These are phyloP conservation scores for Spathaspora sp. DNA, from an alignment of 1,139 yeast genomes.

Conservation along the genomic window DNA sequence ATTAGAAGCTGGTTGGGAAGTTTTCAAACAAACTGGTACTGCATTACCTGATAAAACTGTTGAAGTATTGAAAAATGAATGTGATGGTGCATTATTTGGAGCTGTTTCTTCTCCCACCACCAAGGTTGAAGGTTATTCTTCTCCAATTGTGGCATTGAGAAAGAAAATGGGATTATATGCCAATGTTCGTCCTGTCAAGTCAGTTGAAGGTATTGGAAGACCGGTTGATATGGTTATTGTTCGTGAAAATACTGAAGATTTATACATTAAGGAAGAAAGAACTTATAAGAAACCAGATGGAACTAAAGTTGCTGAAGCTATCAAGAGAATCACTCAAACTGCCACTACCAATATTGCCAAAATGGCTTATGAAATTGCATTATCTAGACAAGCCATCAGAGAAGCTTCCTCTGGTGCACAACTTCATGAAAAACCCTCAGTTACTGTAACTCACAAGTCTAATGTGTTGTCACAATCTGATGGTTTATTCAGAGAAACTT, in stretches of 20 bases:
- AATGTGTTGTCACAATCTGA: slow-evolving; percentile 91
- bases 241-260: slow-evolving; percentile 96
- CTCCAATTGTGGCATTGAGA: slow-evolving; percentile 97
- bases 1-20: slow-evolving; percentile 91
- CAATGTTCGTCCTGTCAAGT: slow-evolving; percentile 95
- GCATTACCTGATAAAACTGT: slow-evolving; percentile 95
- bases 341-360: slow-evolving; percentile 87
- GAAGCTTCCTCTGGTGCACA: slow-evolving; percentile 50
- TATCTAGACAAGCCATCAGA: slow-evolving; percentile 83
- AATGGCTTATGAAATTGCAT: slow-evolving; percentile 89
- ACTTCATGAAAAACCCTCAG: slow-evolving; percentile 58
- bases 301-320: slow-evolving; percentile 92
- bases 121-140: slow-evolving; percentile 94
- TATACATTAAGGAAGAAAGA: slow-evolving; percentile 90
- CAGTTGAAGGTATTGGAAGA: slow-evolving; percentile 78
- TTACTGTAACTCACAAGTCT: slow-evolving; percentile 95
- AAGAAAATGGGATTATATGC: slow-evolving; percentile 94
- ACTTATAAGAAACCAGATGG: slow-evolving; percentile 69
- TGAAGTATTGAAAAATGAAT: slow-evolving; percentile 68
- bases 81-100: slow-evolving; percentile 97
- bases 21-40: slow-evolving; percentile 87
- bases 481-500: slow-evolving; percentile 93
- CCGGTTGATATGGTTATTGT: slow-evolving; percentile 97
- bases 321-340: slow-evolving; percentile 87
- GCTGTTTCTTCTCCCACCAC: slow-evolving; percentile 94